Base-by-base conservation (phyloP, 768 basidiomycete genomes). In the Serendipita sp. region DNA sequence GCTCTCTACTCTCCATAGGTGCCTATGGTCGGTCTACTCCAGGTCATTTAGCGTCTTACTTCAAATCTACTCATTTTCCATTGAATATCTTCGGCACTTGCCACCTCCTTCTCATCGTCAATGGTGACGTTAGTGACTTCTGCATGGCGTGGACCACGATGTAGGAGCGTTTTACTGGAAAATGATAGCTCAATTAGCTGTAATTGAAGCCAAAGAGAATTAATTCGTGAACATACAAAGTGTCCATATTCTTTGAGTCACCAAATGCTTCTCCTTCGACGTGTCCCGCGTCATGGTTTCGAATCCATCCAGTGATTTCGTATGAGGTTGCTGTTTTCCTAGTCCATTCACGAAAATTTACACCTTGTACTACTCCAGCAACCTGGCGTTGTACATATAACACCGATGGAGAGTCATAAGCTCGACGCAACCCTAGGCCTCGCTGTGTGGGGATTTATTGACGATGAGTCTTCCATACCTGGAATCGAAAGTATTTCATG, bases 241-340 rank as follows among this genome's bases (percentile, higher is more conserved):
- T n/a, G n/a, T 58, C 24, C 53, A 58, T 58, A 31, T n/a, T 31
- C n/a, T 58, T 13, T 13, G 53, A 22, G 9, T 26, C 22, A 11
- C 53, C 53, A 22, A 58, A 58, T 3, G 53, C 53, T 28, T 58
- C 53, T 28, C 53, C 53, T 24, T 58, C 53, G 22, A 58, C 53
- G 28, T 58, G 53, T 26, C 53, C 53, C 28, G 22, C 53, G 24
- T 33, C n/a, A n/a, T 26, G 24, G 24, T 58, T 58, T 26, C 53
- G 20, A 2, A 58, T 58, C 22, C 31, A 58, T 4, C 53, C 53
- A 11, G 53, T 28, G 17, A 58, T 58, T 4, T 58, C 11, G 14
- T n/a, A 11, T 9, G 53, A 22, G 17, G 4, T 9, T 11, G 53
- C 53, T 0, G 31, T 58, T 58, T 58, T 58, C 53, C n/a, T 17